phyloP scores from a whole-genome alignment of 164 flowering plant species.

The Magnolia sinica region DNA sequence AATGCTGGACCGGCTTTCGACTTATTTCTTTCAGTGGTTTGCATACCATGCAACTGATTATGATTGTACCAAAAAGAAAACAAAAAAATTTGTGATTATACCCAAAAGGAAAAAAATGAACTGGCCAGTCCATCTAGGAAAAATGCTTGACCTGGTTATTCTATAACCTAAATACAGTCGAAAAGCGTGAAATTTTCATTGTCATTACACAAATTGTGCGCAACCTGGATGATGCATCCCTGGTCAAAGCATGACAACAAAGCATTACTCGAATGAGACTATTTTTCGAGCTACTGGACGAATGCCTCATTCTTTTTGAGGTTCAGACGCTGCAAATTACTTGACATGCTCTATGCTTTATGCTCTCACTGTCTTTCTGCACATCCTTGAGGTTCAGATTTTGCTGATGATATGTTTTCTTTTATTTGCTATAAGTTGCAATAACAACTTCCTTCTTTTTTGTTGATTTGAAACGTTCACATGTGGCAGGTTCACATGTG shows the following conservation, averaged over 20 bases:
- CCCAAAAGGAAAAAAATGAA: too few relatives aligned
- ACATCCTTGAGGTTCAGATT: not conserved
- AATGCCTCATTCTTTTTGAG: slow-evolving; percentile 89
- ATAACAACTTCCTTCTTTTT: too few relatives aligned
- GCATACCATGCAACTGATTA: too few relatives aligned
- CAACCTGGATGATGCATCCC: slow-evolving; percentile 88
- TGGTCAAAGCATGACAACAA: slow-evolving; percentile 96
- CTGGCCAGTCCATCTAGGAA: too few relatives aligned
- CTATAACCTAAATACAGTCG: slow-evolving; percentile 81
- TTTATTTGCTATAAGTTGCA: too few relatives aligned
- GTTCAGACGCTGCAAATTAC: slow-evolving; percentile 23
- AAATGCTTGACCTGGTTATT: slow-evolving; percentile 27
- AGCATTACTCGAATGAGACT: slow-evolving; percentile 94
- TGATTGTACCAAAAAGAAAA: too few relatives aligned
- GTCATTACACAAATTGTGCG: slow-evolving; percentile 83
- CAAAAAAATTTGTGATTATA: too few relatives aligned
- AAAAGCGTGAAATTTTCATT: slow-evolving; percentile 92
- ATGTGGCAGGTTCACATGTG: too few relatives aligned
- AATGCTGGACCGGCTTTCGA: too few relatives aligned
- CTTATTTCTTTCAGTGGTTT: too few relatives aligned
- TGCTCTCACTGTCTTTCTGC: not conserved
- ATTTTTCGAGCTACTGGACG: slow-evolving; percentile 95
- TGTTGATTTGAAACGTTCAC: too few relatives aligned
- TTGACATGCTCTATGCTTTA: not conserved
- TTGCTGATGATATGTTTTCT: too few relatives aligned